Base-by-base conservation (phyloP, 106 monocot genomes). In the Alisma plantagoaquatica region DNA sequence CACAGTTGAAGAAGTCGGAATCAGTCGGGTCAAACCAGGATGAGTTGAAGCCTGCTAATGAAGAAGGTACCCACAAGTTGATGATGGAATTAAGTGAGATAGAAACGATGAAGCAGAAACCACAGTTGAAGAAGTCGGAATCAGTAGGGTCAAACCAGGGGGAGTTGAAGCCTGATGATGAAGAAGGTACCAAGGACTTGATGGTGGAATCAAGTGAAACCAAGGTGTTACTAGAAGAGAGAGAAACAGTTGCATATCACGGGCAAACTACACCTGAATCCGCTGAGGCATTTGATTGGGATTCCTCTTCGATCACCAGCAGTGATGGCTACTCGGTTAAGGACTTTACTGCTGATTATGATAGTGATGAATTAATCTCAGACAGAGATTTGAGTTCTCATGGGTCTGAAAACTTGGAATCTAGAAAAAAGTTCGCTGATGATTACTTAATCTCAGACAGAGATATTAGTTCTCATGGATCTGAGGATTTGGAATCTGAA, bases 281-380 rank as follows among this genome's bases (percentile, higher is more conserved):
- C 14, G 49, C 11, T 14, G 31, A 33, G 17, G 17, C 48, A 9
- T n/a, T 31, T 48, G 4, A 49, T n/a, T 47, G 25, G 19, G 33
- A 57, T 31, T 10, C 38, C 30, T 78, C 76, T 46, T 75, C 82
- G 3, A 81, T 75, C 65, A 67, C 60, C 31, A 31, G 26, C 23
- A 78, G 72, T 15, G 79, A 77, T 65, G 80, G 81, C 0, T 82
- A 78, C 51, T 87, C 82, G 0, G 87, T 87, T 9, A 73, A 75
- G 60, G 59, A 77, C 17, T 50, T 78, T 12, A 51, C 38, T 23
- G 23, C 53, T 10, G 84, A 80, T 53, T 83, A 70, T 32, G 70
- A 83, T 38, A 68, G 56, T 38, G 75, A 79, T 44, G 69, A 53
- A 4, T 58, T 75, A 42, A 49, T 73, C 9, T 73, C 83, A 2